phyloP scores from a whole-genome alignment of 768 basidiomycete species.

The Stropharia rugosoannulata region DNA sequence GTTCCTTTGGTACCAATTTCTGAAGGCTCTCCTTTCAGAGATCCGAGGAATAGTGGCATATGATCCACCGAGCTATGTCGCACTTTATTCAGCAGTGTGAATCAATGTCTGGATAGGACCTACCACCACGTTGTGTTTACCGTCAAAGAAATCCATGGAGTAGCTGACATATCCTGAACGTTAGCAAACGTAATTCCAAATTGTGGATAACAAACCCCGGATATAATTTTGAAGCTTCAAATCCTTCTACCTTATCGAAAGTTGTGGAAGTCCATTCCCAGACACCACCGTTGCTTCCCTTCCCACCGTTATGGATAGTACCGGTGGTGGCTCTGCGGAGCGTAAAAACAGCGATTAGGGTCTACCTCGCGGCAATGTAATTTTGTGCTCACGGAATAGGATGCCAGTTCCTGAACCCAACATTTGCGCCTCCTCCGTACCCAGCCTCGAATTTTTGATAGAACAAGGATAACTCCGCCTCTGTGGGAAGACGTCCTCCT shows the following conservation, averaged over 20 bases:
- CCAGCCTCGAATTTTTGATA: constrained; percentile 71
- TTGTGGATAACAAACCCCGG: constrained; percentile 60
- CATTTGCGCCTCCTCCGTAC: constrained; percentile 76
- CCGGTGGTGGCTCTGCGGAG: constrained; percentile 61
- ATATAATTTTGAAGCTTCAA: constrained; percentile 72
- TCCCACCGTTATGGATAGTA: constrained; percentile 43
- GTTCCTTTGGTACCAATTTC: constrained; percentile 92
- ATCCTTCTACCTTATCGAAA: constrained; percentile 74
- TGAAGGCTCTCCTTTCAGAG: constrained; percentile 68
- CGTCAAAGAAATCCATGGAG: constrained; percentile 91
- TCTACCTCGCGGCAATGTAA: neutral
- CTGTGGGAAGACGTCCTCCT: constrained; percentile 93
- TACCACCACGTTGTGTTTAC: constrained; percentile 83
- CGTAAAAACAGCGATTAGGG: neutral
- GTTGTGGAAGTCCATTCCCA: constrained; percentile 97
- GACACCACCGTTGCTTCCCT: constrained; percentile 89
- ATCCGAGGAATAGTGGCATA: constrained; percentile 85
- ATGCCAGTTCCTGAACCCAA: constrained; percentile 93
- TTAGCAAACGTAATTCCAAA: neutral
- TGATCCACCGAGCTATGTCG: constrained; percentile 79
- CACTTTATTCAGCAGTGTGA: neutral
- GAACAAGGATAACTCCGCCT: constrained; percentile 83
- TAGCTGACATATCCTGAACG: constrained; percentile 41
- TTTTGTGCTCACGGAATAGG: constrained; percentile 71
- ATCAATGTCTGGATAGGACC: constrained; percentile 30